Evolutionary conservation across 805 yeast species (phyloP), one percentile per base, ranked within the genome.

Genomic region (Lipomyces yamanashiensis): DNA sequence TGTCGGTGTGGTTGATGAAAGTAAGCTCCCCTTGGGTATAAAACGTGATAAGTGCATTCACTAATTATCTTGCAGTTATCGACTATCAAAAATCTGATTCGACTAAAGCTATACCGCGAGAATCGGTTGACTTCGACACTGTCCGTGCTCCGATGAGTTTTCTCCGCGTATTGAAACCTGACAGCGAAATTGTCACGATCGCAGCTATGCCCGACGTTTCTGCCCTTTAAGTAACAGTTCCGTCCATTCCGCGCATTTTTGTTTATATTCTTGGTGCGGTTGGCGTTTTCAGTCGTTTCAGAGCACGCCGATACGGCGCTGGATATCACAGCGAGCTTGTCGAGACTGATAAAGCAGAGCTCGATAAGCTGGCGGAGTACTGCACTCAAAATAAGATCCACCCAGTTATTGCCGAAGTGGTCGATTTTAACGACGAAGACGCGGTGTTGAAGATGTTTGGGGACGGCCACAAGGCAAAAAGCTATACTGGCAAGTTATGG

Each of bases 71-170:
- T 19, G n/a, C 6, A 45, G 50, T 63, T 12, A 59, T 70, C 39
- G 72, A 70, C 54, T 70, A 70, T 62, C 61, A 67, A 50, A 70
- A 63, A 45, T 43, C 57, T 41, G 64, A 63, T 28, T 59, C 66
- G 19, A 23, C 55, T n/a, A 62, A 59, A 34, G 65, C 39, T 23
- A 53, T 69, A 40, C 57, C 61, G 44, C 58, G 58, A 39, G 39
- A 47, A 15, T 63, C 67, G 8, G 50, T 70, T 13, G 72, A 70
- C 40, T 33, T 44, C 45, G 72, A 69, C 55, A 64, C 71, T 1
- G 60, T 63, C 13, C 68, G 61, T 13, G 53, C 57, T 23, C 54
- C 64, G 13, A 17, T 63, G 12, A 17, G 33, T 5, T 63, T 21
- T 21, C 51, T 63, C 7, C 64, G 39, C 21, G 40, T 62, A 10